These are phyloP conservation scores for Fusarium redolens DNA, from an alignment of 2,329 filamentous ascomycete species.

Conservation along the genomic window DNA sequence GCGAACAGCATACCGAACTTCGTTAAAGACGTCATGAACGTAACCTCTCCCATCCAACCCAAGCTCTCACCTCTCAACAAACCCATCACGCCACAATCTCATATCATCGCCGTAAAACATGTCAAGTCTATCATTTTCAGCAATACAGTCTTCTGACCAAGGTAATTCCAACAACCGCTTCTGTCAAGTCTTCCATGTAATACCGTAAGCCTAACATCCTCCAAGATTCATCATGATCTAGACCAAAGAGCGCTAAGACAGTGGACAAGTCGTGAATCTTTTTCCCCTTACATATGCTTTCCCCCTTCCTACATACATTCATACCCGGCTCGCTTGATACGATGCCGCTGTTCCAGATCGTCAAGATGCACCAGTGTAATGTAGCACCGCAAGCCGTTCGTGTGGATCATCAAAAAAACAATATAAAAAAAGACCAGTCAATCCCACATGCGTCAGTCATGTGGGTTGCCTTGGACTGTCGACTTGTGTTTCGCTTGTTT, in stretches of 20 bases:
- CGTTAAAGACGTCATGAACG: background rate
- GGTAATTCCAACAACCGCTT: background rate
- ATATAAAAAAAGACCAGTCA: slow-evolving; percentile 24
- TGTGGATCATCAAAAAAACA: slow-evolving; percentile 21
- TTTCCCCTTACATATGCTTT: slow-evolving; percentile 5
- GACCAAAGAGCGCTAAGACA: slow-evolving; percentile 9
- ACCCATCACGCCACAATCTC: background rate
- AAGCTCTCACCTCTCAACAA: background rate
- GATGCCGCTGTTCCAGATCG: slow-evolving; percentile 24
- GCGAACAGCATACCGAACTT: background rate
- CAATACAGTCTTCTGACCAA: background rate
- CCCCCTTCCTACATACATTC: background rate
- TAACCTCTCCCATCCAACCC: background rate
- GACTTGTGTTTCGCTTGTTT: slow-evolving; percentile 35
- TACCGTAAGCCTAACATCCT: background rate
- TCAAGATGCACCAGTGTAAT: slow-evolving; percentile 15
- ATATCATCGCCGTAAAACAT: background rate
- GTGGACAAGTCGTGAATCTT: slow-evolving; percentile 8
- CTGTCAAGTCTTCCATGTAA: background rate
- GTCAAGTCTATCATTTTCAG: slow-evolving; percentile 20
- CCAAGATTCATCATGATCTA: background rate
- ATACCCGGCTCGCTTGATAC: slow-evolving; percentile 16
- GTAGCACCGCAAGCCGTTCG: slow-evolving; percentile 13
- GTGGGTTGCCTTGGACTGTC: slow-evolving; percentile 23
- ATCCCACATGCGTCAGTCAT: slow-evolving; percentile 9